Evolutionary conservation across 208 protist species (phyloP), one percentile per base, ranked within the genome.

Genomic region (Porcisia hertigi): DNA sequence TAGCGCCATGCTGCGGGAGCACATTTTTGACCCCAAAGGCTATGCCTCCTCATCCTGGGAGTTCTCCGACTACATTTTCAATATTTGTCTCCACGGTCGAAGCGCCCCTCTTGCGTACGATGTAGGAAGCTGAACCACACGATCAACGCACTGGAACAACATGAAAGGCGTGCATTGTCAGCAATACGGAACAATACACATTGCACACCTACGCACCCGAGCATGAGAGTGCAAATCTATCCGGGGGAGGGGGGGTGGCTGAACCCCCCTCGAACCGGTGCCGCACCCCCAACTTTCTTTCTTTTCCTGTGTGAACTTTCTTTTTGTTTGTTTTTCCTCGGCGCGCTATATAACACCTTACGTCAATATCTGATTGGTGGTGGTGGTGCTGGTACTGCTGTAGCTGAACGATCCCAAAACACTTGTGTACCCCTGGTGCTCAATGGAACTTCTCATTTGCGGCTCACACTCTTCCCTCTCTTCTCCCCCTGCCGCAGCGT

Each of bases 41-140:
- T 67, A 49, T 47, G 64, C 62, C 52, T 85, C 80, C 30, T 85
- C 72, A 12, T 78, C 75, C 54, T 73, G 66, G 76, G 80, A 71
- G 45, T 85, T 85, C 59, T 76, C 77, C 12, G 74, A 81, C 41
- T 76, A 85, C 60, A 25, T 85, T 41, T 78, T 85, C 57, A 49
- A 65, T 16, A 69, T 85, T 30, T 85, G 80, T 30, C 67, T 72
- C 4, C 34, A 62, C 41, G 67, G 59, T 12, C 36, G 58, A n/a
- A 57, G 7, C 69, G 4, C 47, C 23, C 4, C 20, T 30, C n/a
- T 39, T 45, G 4, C 18, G 25, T 55, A 45, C 8, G 30, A 14
- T 18, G 25, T n/a, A 41, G 11, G 30, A 12, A 39, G 4, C 14
- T 54, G n/a, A 58, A 14, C 39, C 6, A 49, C 12, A 20, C 16